These are phyloP conservation scores for Trametes pubescens DNA, from an alignment of 1,284 basidiomycete genomes.

Conservation along the genomic window DNA sequence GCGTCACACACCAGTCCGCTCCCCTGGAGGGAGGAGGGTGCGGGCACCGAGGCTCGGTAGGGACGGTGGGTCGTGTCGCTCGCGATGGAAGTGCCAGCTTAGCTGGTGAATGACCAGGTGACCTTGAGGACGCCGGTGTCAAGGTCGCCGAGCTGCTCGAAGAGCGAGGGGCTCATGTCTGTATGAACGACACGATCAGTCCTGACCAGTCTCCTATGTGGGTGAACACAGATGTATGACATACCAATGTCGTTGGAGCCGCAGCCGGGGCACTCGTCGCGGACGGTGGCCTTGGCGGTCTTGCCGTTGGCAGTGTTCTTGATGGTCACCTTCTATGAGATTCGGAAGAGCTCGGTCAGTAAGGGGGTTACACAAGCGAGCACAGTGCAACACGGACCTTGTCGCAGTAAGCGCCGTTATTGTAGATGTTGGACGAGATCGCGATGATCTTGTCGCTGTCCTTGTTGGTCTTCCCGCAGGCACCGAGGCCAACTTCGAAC, in stretches of 20 bases:
- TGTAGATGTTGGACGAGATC: conserved; percentile 34
- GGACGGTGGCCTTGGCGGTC: conserved; percentile 27
- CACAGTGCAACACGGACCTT: conserved; percentile 15
- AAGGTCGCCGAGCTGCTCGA: conserved; percentile 34
- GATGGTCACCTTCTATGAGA: conserved; percentile 27
- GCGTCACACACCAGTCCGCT: conserved; percentile 5
- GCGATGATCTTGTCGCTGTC: conserved; percentile 47
- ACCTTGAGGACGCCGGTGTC: conserved; percentile 33
- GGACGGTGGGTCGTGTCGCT: conserved; percentile 4
- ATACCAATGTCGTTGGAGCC: conserved; percentile 32
- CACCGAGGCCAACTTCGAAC: conserved; percentile 48
- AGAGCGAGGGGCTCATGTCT: conserved; percentile 40
- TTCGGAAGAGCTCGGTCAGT: neutral
- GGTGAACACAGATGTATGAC: no score
- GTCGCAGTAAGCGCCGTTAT: conserved; percentile 27
- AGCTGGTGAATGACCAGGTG: conserved; percentile 34
- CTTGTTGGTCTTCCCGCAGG: conserved; percentile 44
- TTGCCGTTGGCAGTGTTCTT: conserved; percentile 31
- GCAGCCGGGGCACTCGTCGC: conserved; percentile 32
- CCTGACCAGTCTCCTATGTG: no score
- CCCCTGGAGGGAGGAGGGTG: conserved; percentile 14
- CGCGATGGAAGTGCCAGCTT: conserved; percentile 4
- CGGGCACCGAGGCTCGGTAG: neutral
- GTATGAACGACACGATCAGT: neutral
- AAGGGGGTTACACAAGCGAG: neutral